Evolutionary conservation across 257 asterid genomes (phyloP).

Genomic region (Cynanchum wilfordii): DNA sequence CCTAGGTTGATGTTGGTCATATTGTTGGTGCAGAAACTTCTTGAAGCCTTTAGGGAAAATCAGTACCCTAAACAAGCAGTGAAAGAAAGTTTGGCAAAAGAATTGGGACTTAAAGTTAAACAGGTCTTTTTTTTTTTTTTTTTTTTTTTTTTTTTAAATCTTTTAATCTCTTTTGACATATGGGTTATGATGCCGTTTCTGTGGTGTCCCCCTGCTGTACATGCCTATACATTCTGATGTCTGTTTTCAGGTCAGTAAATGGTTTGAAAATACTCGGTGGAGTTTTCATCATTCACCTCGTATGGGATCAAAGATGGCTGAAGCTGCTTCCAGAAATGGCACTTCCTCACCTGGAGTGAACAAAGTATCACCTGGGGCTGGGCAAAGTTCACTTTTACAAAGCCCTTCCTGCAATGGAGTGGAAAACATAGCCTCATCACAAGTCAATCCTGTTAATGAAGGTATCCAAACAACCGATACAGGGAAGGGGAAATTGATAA

Average conservation of each 20-base stretch:
- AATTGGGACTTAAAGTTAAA: slow-evolving; percentile 52
- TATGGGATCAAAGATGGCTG: slow-evolving; percentile 25
- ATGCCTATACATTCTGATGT: neutral
- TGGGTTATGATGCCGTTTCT: neutral
- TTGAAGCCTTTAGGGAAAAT: slow-evolving; percentile 62
- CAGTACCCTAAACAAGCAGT: slow-evolving; percentile 62
- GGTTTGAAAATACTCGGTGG: slow-evolving; percentile 96
- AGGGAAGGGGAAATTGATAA: slow-evolving; percentile 9
- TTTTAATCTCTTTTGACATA: neutral
- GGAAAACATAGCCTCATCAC: slow-evolving; percentile 17
- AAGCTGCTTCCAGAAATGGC: slow-evolving; percentile 7
- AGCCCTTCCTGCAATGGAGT: slow-evolving; percentile 21
- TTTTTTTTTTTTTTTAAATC: too few relatives aligned
- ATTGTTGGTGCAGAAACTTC: slow-evolving; percentile 54
- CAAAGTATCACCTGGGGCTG: slow-evolving; percentile 34
- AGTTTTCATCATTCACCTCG: slow-evolving; percentile 54
- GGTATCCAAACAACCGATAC: slow-evolving; percentile 4
- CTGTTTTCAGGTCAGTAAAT: slow-evolving; percentile 54
- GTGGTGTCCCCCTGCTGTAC: neutral
- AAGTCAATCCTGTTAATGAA: neutral
- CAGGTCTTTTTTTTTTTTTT: slow-evolving; percentile 55
- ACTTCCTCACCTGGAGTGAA: slow-evolving; percentile 15
- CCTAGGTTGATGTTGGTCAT: neutral
- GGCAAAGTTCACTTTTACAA: slow-evolving; percentile 15
- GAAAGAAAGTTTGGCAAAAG: slow-evolving; percentile 66